Evolutionary conservation across 1,284 basidiomycete genomes (phyloP).

Genomic region (Ustilago tritici): DNA sequence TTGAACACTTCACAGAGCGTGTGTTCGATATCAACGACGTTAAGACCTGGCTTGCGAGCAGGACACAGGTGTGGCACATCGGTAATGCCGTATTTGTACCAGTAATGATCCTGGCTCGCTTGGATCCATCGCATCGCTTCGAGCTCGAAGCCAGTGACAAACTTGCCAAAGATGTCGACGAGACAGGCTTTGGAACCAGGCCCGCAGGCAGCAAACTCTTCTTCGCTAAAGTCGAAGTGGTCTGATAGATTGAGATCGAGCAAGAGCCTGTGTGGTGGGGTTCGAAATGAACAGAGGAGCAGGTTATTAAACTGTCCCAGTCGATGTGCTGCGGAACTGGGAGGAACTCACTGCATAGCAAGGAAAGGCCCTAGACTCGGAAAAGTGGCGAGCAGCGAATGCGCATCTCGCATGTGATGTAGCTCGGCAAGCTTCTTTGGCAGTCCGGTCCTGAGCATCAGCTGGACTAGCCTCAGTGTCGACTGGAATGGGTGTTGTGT

Average conservation of each 20-base stretch:
- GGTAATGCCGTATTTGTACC: conserved; percentile 62
- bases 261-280: conserved; percentile 56
- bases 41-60: conserved; percentile 71
- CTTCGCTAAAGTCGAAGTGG: conserved; percentile 74
- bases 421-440: conserved; percentile 71
- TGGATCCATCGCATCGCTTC: conserved; percentile 75
- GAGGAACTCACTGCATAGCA: conserved; percentile 69
- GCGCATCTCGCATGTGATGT: conserved; percentile 74
- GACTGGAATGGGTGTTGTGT: conserved; percentile 72
- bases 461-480: conserved; percentile 75
- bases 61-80: conserved; percentile 42
- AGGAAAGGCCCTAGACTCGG: conserved; percentile 76
- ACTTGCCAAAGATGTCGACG: conserved; percentile 73
- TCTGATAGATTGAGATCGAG: conserved; percentile 72
- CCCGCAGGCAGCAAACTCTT: conserved; percentile 77
- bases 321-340: too few species aligned
- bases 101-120: conserved; percentile 74
- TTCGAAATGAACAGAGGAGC: not conserved
- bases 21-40: conserved; percentile 75
- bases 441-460: conserved; percentile 74
- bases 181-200: conserved; percentile 75
- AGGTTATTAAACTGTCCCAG: not conserved
- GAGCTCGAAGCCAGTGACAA: conserved; percentile 71
- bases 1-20: conserved; percentile 78
- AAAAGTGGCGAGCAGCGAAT: conserved; percentile 74